Evolutionary conservation across 2,329 filamentous ascomycete genomes (phyloP).

Genomic region (Beauveria sp.): DNA sequence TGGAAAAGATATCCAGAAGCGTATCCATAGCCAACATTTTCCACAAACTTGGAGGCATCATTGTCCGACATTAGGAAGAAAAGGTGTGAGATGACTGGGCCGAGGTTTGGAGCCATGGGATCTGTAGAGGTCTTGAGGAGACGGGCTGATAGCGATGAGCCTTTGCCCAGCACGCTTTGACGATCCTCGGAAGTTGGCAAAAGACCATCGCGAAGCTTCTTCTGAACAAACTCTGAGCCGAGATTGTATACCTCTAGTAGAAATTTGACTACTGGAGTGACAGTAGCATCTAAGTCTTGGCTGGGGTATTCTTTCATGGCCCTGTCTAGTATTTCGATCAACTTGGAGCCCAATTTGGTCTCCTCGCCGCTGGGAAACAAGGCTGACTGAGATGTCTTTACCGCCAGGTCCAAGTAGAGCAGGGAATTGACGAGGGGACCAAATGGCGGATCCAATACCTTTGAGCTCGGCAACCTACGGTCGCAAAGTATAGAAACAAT

Average conservation of each 20-base stretch:
- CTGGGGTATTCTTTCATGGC: constrained; percentile 58
- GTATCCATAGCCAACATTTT: constrained; percentile 91
- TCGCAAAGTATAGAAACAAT: constrained; percentile 64
- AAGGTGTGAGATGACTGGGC: constrained; percentile 67
- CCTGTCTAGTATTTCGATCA: constrained; percentile 63
- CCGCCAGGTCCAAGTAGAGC: constrained; percentile 65
- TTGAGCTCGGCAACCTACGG: constrained; percentile 46
- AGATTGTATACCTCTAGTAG: constrained; percentile 63
- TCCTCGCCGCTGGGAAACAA: constrained; percentile 60
- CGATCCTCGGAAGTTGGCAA: constrained; percentile 74
- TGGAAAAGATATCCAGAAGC: constrained; percentile 85
- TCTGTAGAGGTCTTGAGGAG: constrained; percentile 73
- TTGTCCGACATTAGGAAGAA: constrained; percentile 83
- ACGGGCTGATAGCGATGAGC: constrained; percentile 64
- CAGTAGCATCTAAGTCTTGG: constrained; percentile 62
- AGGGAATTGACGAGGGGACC: constrained; percentile 71
- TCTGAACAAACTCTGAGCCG: constrained; percentile 53
- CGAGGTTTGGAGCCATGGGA: constrained; percentile 61
- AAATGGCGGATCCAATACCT: constrained; percentile 66
- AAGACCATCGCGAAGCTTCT: constrained; percentile 57
- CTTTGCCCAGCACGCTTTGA: constrained; percentile 66
- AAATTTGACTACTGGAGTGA: constrained; percentile 67
- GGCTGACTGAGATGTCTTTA: constrained; percentile 42
- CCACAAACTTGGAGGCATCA: constrained; percentile 71
- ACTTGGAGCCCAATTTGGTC: constrained; percentile 50